phyloP scores from a whole-genome alignment of 164 flowering plant species.

The Aristolochia fimbriata region DNA sequence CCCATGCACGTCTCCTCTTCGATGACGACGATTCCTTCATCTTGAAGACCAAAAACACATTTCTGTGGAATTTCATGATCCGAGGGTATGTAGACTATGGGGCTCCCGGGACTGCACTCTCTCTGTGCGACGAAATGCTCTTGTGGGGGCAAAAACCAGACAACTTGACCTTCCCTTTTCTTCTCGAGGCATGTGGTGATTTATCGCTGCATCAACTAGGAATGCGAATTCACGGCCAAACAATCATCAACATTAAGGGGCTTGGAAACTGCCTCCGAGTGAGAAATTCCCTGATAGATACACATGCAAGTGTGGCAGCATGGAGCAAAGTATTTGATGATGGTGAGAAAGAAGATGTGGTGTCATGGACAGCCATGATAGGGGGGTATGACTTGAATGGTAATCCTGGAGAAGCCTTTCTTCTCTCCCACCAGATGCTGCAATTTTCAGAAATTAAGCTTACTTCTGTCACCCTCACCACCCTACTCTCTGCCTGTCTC shows the following conservation, averaged over 20 bases:
- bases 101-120: constrained; percentile 20
- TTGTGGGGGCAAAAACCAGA: constrained; percentile 26
- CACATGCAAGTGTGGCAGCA: constrained; percentile 53
- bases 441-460: constrained; percentile 44
- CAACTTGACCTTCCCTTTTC: constrained; percentile 43
- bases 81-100: constrained; percentile 27
- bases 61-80: constrained; percentile 40
- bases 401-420: constrained; percentile 33
- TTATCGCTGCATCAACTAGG: constrained; percentile 29
- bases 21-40: neutral
- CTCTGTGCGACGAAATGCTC: constrained; percentile 41
- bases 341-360: constrained; percentile 55
- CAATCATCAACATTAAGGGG: constrained; percentile 25
- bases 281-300: constrained; percentile 59
- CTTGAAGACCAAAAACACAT: constrained; percentile 5
- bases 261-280: constrained; percentile 24
- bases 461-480: constrained; percentile 49
- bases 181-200: constrained; percentile 45
- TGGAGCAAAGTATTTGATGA: constrained; percentile 36
- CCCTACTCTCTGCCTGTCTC: constrained; percentile 55
- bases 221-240: constrained; percentile 27
- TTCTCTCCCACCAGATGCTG: constrained; percentile 49
- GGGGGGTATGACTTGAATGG: constrained; percentile 41
- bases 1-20: constrained; percentile 6
- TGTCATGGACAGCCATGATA: constrained; percentile 69